A percentile compares a stretch with the other conserved stretches of the same genome.
phyloP scores from a whole-genome alignment of 495 filamentous ascomycete species.

The Tuber calosporum region DNA sequence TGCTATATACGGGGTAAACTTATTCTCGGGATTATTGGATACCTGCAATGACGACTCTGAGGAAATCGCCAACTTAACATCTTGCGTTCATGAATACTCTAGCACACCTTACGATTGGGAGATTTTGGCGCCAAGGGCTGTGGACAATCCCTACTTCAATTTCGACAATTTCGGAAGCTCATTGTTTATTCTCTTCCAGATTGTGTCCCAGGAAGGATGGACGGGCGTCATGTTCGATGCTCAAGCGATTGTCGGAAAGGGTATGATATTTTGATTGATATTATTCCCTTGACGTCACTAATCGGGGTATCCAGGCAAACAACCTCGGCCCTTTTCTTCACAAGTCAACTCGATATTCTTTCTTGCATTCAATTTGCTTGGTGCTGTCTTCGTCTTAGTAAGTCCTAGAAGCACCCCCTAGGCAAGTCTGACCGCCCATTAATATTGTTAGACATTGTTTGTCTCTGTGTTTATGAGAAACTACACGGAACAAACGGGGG shows the following conservation, averaged over 20 bases:
- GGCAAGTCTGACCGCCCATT: background rate
- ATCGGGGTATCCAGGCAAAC: constrained; percentile 44
- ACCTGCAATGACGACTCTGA: constrained; percentile 66
- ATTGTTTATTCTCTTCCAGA: constrained; percentile 94
- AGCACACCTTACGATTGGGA: constrained; percentile 74
- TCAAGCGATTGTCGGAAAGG: constrained; percentile 72
- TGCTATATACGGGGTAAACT: constrained; percentile 86
- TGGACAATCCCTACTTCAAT: constrained; percentile 73
- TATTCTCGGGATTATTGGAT: constrained; percentile 78
- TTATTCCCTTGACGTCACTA: background rate
- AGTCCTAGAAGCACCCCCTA: background rate
- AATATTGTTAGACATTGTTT: constrained; percentile 61
- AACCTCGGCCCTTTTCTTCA: constrained; percentile 59
- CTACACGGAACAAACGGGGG: constrained; percentile 97
- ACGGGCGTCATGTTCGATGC: constrained; percentile 78
- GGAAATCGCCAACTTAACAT: constrained; percentile 52
- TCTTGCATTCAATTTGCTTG: constrained; percentile 91
- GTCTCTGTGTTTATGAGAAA: constrained; percentile 99
- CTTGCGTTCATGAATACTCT: constrained; percentile 76
- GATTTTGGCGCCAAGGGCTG: constrained; percentile 71
- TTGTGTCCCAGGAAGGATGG: constrained; percentile 98
- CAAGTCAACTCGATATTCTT: constrained; percentile 91
- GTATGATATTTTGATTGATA: constrained; percentile 17
- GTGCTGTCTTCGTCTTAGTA: constrained; percentile 84
- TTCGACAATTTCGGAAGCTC: constrained; percentile 92